Base-by-base conservation (phyloP, 768 basidiomycete species). In the Astraeus odoratus region DNA sequence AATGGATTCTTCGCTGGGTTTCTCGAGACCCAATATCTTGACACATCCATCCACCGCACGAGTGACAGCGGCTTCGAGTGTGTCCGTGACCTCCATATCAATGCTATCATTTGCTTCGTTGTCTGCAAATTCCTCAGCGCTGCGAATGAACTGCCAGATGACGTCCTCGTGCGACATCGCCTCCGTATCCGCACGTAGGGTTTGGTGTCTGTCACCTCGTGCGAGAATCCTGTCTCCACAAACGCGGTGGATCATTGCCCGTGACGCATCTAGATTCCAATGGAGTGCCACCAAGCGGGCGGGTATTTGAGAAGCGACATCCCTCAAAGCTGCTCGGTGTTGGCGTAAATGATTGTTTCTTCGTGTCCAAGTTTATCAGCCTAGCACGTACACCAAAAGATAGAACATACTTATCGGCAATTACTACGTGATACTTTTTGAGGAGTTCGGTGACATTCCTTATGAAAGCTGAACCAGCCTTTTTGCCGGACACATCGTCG, bases 331-430 rank as follows among this genome's bases (percentile, higher is more conserved):
- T 24, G 68, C 48, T n/a, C 93, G 86, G 57, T 97, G 93, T 63
- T 84, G 79, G 13, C 57, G 67, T 2, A 86, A 72, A 57, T 99
- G 95, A 61, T 97, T 98, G 64, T 99, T 98, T 53, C 92, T 81
- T 39, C 25, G 22, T 12, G n/a, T 18, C 23, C 13, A 24, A n/a
- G 8, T n/a, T n/a, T n/a, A n/a, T n/a, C n/a, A n/a, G n/a, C n/a
- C n/a, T n/a, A n/a, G n/a, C n/a, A n/a, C n/a, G n/a, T n/a, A n/a
- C n/a, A n/a, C n/a, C n/a, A n/a, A n/a, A n/a, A n/a, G n/a, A n/a
- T n/a, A n/a, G n/a, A n/a, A n/a, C n/a, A n/a, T 53, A 91, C 93
- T 88, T 89, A 65, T 98, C 96, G 22, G 94, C 93, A 50, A 89
- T 88, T 19, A 98, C 94, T 1, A 97, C 78, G 47, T 86, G 74